Evolutionary conservation across 164 flowering plant species (phyloP).

Genomic region (Sextonia rubra): DNA sequence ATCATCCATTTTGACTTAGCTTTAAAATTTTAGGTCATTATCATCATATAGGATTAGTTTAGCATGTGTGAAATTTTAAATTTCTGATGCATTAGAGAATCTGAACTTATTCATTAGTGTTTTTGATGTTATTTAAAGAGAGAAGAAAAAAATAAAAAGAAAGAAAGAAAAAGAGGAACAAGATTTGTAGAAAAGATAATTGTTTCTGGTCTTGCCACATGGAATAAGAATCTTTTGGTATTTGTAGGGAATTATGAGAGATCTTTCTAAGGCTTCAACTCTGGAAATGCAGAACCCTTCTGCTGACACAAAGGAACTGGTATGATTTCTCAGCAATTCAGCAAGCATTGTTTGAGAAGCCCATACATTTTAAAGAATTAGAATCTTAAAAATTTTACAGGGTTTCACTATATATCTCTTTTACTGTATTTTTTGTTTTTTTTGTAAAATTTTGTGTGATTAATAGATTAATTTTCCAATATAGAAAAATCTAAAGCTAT

Average conservation of each 20-base stretch:
- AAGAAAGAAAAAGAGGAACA: too few relatives aligned
- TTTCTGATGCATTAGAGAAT: not conserved
- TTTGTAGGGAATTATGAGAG: slow-evolving; percentile 20
- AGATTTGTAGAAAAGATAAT: not conserved
- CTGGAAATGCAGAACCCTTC: not conserved
- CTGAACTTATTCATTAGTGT: not conserved
- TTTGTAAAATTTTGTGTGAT: not conserved
- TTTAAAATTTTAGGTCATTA: not conserved
- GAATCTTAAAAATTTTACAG: not conserved
- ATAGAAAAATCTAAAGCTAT: not conserved
- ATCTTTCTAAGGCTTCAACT: slow-evolving; percentile 6
- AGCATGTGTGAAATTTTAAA: not conserved
- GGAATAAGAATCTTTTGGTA: not conserved
- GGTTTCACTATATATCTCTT: not conserved
- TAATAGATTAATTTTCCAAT: not conserved
- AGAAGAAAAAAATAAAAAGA: too few relatives aligned
- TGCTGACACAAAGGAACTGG: slow-evolving; percentile 1
- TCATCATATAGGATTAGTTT: not conserved
- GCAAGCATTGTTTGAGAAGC: not conserved
- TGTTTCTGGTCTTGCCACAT: not conserved
- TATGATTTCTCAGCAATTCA: not conserved
- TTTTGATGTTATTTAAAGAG: not conserved
- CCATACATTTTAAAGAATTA: too few relatives aligned
- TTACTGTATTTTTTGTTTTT: not conserved
- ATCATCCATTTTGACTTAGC: not conserved